Evolutionary conservation across 768 basidiomycete genomes (phyloP).

Genomic region (Multifurca ochricompacta): DNA sequence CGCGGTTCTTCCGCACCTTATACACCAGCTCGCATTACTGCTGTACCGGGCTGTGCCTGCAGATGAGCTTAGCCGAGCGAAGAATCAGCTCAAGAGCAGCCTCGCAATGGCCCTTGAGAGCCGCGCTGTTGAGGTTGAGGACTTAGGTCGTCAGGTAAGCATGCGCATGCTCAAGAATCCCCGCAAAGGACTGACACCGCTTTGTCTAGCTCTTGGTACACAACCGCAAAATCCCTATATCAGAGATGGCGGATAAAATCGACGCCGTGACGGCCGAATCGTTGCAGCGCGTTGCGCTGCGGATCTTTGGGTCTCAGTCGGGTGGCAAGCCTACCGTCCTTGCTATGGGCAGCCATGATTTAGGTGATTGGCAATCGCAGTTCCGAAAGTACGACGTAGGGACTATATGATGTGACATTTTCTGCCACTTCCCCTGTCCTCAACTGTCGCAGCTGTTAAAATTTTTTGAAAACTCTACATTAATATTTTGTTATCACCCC

Average conservation of each 20-base stretch:
- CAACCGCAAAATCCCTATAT: constrained; percentile 73
- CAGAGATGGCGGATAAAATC: constrained; percentile 86
- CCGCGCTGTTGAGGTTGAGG: constrained; percentile 75
- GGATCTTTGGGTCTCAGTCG: constrained; percentile 61
- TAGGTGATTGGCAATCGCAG: constrained; percentile 54
- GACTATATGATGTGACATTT: not conserved
- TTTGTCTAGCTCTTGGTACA: constrained; percentile 67
- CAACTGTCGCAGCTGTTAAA: not conserved
- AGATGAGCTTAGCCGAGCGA: constrained; percentile 74
- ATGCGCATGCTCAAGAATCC: not conserved
- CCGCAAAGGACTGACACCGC: not conserved
- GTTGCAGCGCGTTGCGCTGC: constrained; percentile 66
- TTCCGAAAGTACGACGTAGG: constrained; percentile 67
- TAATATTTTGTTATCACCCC: not conserved
- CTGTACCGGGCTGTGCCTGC: constrained; percentile 60
- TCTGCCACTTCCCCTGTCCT: not conserved
- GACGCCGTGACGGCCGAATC: constrained; percentile 65
- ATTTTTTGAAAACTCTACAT: not conserved
- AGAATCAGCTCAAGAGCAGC: constrained; percentile 90
- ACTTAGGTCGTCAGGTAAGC: constrained; percentile 80
- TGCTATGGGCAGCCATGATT: constrained; percentile 74
- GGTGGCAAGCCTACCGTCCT: constrained; percentile 70
- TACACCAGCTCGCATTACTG: constrained; percentile 79
- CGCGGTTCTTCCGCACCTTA: constrained; percentile 75
- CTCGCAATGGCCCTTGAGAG: constrained; percentile 95